phyloP scores from a whole-genome alignment of 148 eudicot species.

The Vaccinium myrtillus region DNA sequence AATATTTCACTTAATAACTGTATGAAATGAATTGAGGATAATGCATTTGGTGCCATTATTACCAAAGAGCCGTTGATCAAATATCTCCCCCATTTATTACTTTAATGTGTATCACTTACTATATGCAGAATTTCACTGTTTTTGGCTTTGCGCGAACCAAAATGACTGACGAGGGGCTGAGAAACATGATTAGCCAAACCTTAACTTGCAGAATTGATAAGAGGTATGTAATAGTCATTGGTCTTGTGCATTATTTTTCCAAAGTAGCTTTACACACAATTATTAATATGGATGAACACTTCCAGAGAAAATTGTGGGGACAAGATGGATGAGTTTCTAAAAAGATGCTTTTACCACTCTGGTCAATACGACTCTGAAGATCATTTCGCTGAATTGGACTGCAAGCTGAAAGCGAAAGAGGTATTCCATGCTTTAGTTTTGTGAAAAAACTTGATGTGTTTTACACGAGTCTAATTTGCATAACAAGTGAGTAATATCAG shows the following conservation, averaged over 20 bases:
- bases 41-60: background rate
- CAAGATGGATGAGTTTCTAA: slow-evolving; percentile 63
- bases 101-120: background rate
- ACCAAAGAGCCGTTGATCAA: background rate
- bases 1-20: background rate
- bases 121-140: slow-evolving; percentile 55
- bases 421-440: slow-evolving; percentile 26
- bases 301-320: slow-evolving; percentile 83
- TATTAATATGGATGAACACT: slow-evolving; percentile 17
- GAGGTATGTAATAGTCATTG: slow-evolving; percentile 37
- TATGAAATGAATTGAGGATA: slow-evolving; percentile 1
- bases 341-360: slow-evolving; percentile 74
- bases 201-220: slow-evolving; percentile 85
- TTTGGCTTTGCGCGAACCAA: slow-evolving; percentile 80
- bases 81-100: background rate
- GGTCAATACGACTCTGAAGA: slow-evolving; percentile 67
- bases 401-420: slow-evolving; percentile 66
- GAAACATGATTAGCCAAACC: slow-evolving; percentile 66
- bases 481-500: background rate
- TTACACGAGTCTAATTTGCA: background rate
- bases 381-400: slow-evolving; percentile 53
- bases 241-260: background rate
- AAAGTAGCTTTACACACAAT: background rate
- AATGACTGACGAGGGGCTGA: slow-evolving; percentile 71
- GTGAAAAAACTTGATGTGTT: background rate